A percentile compares a stretch with the other conserved stretches of the same genome.
phyloP scores from a whole-genome alignment of 345 rosid species.

The Leavenworthia alabamica region DNA sequence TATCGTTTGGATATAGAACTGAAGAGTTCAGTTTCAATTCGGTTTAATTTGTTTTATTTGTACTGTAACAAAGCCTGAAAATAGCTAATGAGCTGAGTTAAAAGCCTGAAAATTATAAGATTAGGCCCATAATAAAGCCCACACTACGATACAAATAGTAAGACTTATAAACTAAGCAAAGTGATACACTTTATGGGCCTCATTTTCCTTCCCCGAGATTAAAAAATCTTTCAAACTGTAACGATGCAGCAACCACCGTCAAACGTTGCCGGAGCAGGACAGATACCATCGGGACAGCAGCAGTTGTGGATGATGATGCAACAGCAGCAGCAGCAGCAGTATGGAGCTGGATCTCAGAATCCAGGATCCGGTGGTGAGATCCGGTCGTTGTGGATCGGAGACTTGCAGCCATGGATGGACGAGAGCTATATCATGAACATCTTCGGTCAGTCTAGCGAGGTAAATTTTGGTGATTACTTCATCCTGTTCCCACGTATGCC shows the following conservation, averaged over 20 bases:
- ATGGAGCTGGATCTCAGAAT: conserved; percentile 33
- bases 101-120: background rate
- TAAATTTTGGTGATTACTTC: conserved; percentile 15
- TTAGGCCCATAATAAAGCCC: background rate
- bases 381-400: conserved; percentile 88
- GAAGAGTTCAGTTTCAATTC: background rate
- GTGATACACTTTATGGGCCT: background rate
- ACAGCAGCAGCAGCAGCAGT: conserved; percentile 33
- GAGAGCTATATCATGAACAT: conserved; percentile 60
- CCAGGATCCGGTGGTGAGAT: conserved; percentile 40
- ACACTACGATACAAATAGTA: background rate
- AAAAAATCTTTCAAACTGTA: background rate
- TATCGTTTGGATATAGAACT: background rate
- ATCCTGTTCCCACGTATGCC: background rate
- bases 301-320: conserved; percentile 64
- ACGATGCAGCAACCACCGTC: conserved; percentile 70
- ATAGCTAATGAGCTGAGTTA: background rate
- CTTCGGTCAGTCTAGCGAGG: conserved; percentile 67
- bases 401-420: conserved; percentile 90
- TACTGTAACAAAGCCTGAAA: too few species aligned
- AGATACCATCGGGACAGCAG: conserved; percentile 34
- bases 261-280: conserved; percentile 39
- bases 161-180: background rate
- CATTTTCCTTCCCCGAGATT: background rate
- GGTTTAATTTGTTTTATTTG: background rate